phyloP scores from a whole-genome alignment of 1,139 yeast genomes.

The Ogataea hybrid region DNA sequence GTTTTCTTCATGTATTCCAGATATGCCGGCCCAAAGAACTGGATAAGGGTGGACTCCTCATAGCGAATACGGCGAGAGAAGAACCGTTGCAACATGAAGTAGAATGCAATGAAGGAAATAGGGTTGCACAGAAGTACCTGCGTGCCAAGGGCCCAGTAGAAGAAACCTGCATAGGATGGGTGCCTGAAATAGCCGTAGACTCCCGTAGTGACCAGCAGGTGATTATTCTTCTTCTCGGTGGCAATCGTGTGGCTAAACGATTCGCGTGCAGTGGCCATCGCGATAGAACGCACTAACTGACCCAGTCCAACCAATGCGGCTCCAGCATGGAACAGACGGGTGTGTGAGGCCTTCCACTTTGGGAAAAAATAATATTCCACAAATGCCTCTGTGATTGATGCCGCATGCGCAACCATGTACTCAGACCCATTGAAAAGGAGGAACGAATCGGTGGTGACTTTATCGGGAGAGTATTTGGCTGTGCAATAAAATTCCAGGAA shows the following conservation, averaged over 20 bases:
- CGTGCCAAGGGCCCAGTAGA: slow-evolving; percentile 90
- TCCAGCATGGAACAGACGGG: slow-evolving; percentile 2
- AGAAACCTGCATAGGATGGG: slow-evolving; percentile 90
- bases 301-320: slow-evolving; percentile 39
- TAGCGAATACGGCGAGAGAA: slow-evolving; percentile 61
- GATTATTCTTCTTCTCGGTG: slow-evolving; percentile 48
- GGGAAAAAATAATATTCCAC: slow-evolving; percentile 41
- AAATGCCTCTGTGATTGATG: slow-evolving; percentile 49
- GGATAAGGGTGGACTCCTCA: slow-evolving; percentile 65
- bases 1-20: slow-evolving; percentile 47
- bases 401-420: slow-evolving; percentile 61
- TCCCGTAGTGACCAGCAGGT: slow-evolving; percentile 69
- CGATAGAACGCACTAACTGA: slow-evolving; percentile 63
- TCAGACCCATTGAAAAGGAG: slow-evolving; percentile 67
- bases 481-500: slow-evolving; percentile 79
- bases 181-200: slow-evolving; percentile 69
- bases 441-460: slow-evolving; percentile 73
- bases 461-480: slow-evolving; percentile 63
- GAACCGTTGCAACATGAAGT: slow-evolving; percentile 57
- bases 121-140: slow-evolving; percentile 72
- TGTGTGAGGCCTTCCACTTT: slow-evolving; percentile 15
- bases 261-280: slow-evolving; percentile 85
- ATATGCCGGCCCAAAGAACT: slow-evolving; percentile 73
- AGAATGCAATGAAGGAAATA: slow-evolving; percentile 46
- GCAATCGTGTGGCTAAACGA: slow-evolving; percentile 88